Percentiles rank a stretch among this genome's conserved stretches.
phyloP scores from a whole-genome alignment of 2,329 filamentous ascomycete genomes.

The Botrytis medusae region DNA sequence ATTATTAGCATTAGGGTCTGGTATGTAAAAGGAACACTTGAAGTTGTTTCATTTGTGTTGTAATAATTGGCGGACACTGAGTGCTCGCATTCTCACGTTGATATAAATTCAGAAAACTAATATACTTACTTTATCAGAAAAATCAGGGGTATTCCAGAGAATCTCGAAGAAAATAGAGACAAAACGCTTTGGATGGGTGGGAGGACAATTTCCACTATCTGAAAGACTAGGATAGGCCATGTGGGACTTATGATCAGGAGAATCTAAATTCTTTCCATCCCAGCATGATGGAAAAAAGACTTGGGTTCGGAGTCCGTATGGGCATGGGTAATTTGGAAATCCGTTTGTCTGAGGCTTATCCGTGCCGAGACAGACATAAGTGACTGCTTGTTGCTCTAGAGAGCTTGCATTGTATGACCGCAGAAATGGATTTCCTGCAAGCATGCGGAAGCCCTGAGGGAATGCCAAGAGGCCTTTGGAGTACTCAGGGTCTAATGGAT shows the following conservation, averaged over 20 bases:
- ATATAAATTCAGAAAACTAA: background rate
- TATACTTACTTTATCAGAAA: constrained; percentile 44
- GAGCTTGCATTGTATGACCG: constrained; percentile 48
- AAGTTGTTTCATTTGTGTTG: background rate
- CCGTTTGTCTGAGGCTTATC: constrained; percentile 46
- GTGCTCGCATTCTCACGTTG: accelerated
- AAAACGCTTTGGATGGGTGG: constrained; percentile 53
- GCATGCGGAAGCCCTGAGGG: constrained; percentile 63
- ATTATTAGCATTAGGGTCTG: background rate
- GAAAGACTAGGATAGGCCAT: constrained; percentile 51
- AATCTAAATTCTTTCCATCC: constrained; percentile 59
- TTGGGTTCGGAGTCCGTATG: constrained; percentile 51
- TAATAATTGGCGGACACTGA: background rate
- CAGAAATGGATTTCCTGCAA: constrained; percentile 57
- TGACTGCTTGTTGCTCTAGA: constrained; percentile 52
- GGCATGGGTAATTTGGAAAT: constrained; percentile 57
- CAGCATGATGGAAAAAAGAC: constrained; percentile 62
- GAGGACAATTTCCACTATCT: constrained; percentile 52
- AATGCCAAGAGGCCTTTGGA: constrained; percentile 54
- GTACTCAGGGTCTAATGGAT: constrained; percentile 42
- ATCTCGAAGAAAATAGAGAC: constrained; percentile 62
- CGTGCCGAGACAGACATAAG: constrained; percentile 55
- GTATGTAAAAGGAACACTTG: background rate
- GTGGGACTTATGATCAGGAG: constrained; percentile 55
- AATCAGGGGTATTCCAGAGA: constrained; percentile 53